These are phyloP conservation scores for Firmiana major DNA, from an alignment of 345 rosid species.

Conservation along the genomic window DNA sequence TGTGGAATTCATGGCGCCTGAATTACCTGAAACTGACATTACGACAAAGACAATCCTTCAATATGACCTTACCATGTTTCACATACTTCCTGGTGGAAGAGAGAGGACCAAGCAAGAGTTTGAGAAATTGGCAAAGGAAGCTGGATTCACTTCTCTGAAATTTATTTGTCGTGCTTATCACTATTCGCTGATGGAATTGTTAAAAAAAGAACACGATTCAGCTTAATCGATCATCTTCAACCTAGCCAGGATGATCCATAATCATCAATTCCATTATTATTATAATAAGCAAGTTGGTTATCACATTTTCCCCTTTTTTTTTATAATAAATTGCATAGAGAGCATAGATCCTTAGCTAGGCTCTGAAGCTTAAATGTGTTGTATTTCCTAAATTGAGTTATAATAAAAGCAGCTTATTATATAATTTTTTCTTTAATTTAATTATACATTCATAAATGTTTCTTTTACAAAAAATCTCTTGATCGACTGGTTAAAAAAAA, in stretches of 20 bases:
- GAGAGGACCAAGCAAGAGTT: slow-evolving; percentile 31
- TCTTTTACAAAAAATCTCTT: too few relatives aligned
- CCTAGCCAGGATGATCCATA: neutral
- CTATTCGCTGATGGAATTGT: slow-evolving; percentile 28
- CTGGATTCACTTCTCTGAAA: slow-evolving; percentile 23
- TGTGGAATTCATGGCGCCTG: slow-evolving; percentile 22
- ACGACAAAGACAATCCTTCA: neutral
- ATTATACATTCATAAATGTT: too few relatives aligned
- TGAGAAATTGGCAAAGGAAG: slow-evolving; percentile 19
- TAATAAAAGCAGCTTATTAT: too few relatives aligned
- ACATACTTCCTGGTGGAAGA: slow-evolving; percentile 21
- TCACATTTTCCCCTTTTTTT: too few relatives aligned
- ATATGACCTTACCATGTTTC: slow-evolving; percentile 19
- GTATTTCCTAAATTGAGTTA: too few relatives aligned
- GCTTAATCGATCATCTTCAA: neutral
- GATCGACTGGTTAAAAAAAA: too few relatives aligned
- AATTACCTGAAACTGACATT: slow-evolving; percentile 7
- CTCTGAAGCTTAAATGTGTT: too few relatives aligned
- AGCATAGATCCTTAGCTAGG: too few relatives aligned
- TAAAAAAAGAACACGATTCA: neutral
- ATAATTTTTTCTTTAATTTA: too few relatives aligned
- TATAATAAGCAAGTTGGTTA: too few relatives aligned
- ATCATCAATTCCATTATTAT: too few relatives aligned
- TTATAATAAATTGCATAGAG: too few relatives aligned
- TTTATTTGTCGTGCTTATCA: slow-evolving; percentile 23